Evolutionary conservation across 306 rosid species (phyloP).

Genomic region (Acacia melanoxylon): DNA sequence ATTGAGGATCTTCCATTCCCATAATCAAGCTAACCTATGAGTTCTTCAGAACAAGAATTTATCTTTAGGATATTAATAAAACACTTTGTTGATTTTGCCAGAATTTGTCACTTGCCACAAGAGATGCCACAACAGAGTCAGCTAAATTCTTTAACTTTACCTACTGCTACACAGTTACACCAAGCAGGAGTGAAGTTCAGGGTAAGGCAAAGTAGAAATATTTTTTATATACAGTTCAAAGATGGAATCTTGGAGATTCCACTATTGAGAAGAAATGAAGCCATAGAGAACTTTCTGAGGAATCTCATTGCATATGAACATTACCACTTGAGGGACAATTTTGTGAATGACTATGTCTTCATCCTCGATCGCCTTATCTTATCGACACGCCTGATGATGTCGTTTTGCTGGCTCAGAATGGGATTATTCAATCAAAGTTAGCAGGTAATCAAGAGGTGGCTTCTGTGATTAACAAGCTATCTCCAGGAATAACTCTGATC

Average conservation of each 20-base stretch:
- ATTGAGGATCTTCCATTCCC: slow-evolving; percentile 5
- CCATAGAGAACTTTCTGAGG: not conserved
- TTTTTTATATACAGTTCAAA: slow-evolving; percentile 27
- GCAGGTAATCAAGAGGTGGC: not conserved
- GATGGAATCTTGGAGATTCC: slow-evolving; percentile 39
- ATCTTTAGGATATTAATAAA: slow-evolving; percentile 7
- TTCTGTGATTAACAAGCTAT: slow-evolving; percentile 22
- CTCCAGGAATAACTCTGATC: not conserved
- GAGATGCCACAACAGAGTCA: not conserved
- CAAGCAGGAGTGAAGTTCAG: slow-evolving; percentile 36
- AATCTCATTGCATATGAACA: slow-evolving; percentile 40
- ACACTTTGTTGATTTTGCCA: not conserved
- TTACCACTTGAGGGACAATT: not conserved
- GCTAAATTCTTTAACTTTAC: not conserved
- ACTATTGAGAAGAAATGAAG: not conserved
- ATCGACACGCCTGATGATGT: slow-evolving; percentile 27
- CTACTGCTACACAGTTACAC: slow-evolving; percentile 30
- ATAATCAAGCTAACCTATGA: not conserved
- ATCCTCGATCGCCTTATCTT: slow-evolving; percentile 29
- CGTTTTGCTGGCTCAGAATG: slow-evolving; percentile 30
- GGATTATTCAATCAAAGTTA: slow-evolving; percentile 28
- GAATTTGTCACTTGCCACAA: not conserved
- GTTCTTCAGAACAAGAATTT: not conserved
- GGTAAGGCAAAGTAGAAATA: not conserved
- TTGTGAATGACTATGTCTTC: slow-evolving; percentile 27